A percentile compares a stretch with the other conserved stretches of the same genome.
Evolutionary conservation across 2,329 filamentous ascomycete genomes (phyloP).

Genomic region (Fusarium compactum): DNA sequence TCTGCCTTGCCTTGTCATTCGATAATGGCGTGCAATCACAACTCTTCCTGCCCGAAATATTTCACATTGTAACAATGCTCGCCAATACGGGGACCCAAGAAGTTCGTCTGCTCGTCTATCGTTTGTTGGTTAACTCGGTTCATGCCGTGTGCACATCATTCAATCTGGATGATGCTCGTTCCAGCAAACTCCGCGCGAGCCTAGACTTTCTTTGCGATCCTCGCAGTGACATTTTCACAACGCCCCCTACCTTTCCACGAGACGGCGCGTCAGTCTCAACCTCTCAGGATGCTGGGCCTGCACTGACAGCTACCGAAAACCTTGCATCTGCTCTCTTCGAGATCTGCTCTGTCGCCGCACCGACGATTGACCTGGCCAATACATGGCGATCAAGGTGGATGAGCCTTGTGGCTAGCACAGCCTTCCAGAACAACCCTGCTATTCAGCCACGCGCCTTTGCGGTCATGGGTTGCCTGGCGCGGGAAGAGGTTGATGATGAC

Average conservation of each 20-base stretch:
- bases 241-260: slow-evolving; percentile 58
- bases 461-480: slow-evolving; percentile 77
- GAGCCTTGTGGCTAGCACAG: slow-evolving; percentile 78
- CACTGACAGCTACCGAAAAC: slow-evolving; percentile 69
- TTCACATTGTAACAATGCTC: slow-evolving; percentile 78
- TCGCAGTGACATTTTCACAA: slow-evolving; percentile 68
- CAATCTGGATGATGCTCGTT: slow-evolving; percentile 68
- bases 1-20: slow-evolving; percentile 75
- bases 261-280: slow-evolving; percentile 68
- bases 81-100: slow-evolving; percentile 72
- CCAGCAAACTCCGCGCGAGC: slow-evolving; percentile 66
- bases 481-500: slow-evolving; percentile 79
- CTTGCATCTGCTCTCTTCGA: slow-evolving; percentile 73
- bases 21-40: slow-evolving; percentile 76
- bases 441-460: slow-evolving; percentile 77
- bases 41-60: slow-evolving; percentile 75
- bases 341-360: slow-evolving; percentile 71
- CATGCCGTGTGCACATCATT: slow-evolving; percentile 77
- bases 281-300: slow-evolving; percentile 64
- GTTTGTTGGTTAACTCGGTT: slow-evolving; percentile 73
- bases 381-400: slow-evolving; percentile 79
- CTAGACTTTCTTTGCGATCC: slow-evolving; percentile 71
- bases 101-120: slow-evolving; percentile 70
- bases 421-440: slow-evolving; percentile 78
- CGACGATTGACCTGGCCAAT: slow-evolving; percentile 73